These are phyloP conservation scores for Purpureocillium lavendulum DNA, from an alignment of 2,329 filamentous ascomycete species.

Conservation along the genomic window DNA sequence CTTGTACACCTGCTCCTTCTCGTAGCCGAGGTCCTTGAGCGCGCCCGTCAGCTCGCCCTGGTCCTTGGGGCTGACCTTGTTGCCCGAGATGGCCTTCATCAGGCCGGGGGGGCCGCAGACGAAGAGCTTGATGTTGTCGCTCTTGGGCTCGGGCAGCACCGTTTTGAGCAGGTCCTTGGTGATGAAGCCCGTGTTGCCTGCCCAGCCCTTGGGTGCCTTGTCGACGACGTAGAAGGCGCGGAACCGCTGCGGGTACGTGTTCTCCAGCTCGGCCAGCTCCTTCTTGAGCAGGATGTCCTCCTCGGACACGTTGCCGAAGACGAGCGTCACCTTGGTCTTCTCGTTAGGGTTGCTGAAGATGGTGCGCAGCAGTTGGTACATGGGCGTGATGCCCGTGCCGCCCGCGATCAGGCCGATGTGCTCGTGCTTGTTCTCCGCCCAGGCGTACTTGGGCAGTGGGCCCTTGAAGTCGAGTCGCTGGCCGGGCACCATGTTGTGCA, in stretches of 20 bases:
- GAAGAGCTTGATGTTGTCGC: slow-evolving; percentile 90
- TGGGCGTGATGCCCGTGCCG: slow-evolving; percentile 93
- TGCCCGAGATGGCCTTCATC: slow-evolving; percentile 87
- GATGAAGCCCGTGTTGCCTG: slow-evolving; percentile 70
- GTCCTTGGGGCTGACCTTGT: slow-evolving; percentile 85
- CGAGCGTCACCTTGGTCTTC: slow-evolving; percentile 93
- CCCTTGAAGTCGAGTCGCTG: slow-evolving; percentile 89
- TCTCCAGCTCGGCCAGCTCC: slow-evolving; percentile 81
- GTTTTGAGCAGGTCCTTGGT: slow-evolving; percentile 91
- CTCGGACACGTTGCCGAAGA: slow-evolving; percentile 86
- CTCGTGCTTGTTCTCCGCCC: slow-evolving; percentile 85
- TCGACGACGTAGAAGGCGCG: slow-evolving; percentile 90
- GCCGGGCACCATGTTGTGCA: slow-evolving; percentile 75
- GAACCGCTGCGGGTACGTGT: slow-evolving; percentile 92
- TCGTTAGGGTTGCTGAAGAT: slow-evolving; percentile 97
- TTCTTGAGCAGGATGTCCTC: slow-evolving; percentile 86
- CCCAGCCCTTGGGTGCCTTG: slow-evolving; percentile 72
- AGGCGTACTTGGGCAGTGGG: slow-evolving; percentile 87
- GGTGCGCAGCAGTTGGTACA: slow-evolving; percentile 86
- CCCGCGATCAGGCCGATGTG: slow-evolving; percentile 86
- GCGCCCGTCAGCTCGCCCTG: slow-evolving; percentile 83
- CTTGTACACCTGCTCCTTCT: slow-evolving; percentile 81
- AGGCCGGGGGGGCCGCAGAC: slow-evolving; percentile 88
- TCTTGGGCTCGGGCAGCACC: slow-evolving; percentile 85
- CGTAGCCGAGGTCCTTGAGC: slow-evolving; percentile 71